Base-by-base conservation (phyloP, 352 stramenopile species). In the Pythium dissimile region DNA sequence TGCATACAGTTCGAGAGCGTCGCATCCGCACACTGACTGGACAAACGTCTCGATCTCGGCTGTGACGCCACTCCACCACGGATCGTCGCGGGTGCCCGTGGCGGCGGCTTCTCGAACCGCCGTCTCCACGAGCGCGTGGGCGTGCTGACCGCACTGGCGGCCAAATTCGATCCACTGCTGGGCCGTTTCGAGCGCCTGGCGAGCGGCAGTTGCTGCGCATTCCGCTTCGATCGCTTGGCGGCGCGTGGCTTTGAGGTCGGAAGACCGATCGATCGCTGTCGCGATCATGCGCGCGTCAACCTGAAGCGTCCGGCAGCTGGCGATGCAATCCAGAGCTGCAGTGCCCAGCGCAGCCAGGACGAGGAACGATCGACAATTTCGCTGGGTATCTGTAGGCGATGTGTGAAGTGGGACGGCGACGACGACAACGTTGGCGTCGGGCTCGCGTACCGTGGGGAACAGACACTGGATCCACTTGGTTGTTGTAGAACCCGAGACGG, bases 151-250 rank as follows among this genome's bases (percentile, higher is more conserved):
- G 7, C 5, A 30, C 3, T 9, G 31, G 11, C 59, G 38, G 23
- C 47, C n/a, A n/a, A 59, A 59, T 16, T 44, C 26, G 12, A 49
- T 49, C 58, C 58, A 65, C 35, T 65, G 49, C 34, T 59, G 49
- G 0, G 58, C 50, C 2, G 31, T 32, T n/a, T 12, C 3, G 5
- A 20, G 18, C 42, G 54, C 49, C 5, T 46, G 5, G 0, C 18
- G 30, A 4, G 18, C 13, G 0, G 49, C 18, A 13, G 30, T 18
- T 1, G 45, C 24, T 20, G 30, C 28, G 9, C 11, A 45, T 20
- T 64, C 57, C 5, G 57, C 57, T 7, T 64, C 39, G 1, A 35
- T 6, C 0, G 32, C 57, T 9, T 48, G 47, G 1, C 21, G 42
- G 3, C 18, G 48, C 1, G 15, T 21, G 0, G 18, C 13, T 15